Base-by-base conservation (phyloP, 805 yeast genomes). In the Kuraishia capsulata region DNA sequence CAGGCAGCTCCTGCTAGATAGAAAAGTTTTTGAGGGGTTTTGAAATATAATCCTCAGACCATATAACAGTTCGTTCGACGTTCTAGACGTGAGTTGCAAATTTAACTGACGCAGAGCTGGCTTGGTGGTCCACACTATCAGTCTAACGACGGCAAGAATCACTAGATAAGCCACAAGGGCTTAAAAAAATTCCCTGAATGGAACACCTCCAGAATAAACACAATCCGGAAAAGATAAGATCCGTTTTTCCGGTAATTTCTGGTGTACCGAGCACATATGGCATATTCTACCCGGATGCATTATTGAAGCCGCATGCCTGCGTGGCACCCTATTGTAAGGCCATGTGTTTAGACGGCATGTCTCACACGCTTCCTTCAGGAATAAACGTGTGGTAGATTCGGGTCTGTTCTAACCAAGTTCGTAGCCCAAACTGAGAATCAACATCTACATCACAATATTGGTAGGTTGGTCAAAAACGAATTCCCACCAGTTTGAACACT, bases 401-500 rank as follows among this genome's bases (percentile, higher is more conserved):
- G n/a, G n/a, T n/a, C n/a, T n/a, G n/a, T n/a, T n/a, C n/a, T n/a
- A n/a, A n/a, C n/a, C n/a, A n/a, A n/a, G n/a, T n/a, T 42, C 36
- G 23, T 35, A 45, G 4, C 59, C 61, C 43, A 56, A 56, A 20
- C 47, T 33, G 4, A 39, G 18, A 3, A 71, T 64, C 75, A 76
- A 71, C 1, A 60, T 53, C 4, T 70, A 45, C 1, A 76, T 76
- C 44, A 73, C 64, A 2, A 64, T 49, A 44, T 71, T 71, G 0
- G 76, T 73, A 1, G 76, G 76, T 43, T 68, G 71, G 44, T 71
- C 77, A 44, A 71, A 71, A 39, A 71, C 69, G 47, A 69, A 68
- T 46, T 67, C 67, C 68, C 74, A 66, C 63, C 36, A 73, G 52
- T 48, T 71, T 76, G 4, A 71, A 61, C 0, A 76, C 76, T 35